Percentiles rank a stretch among this genome's conserved stretches.
Evolutionary conservation across 371 early-diverging fungal genomes (phyloP).

Genomic region (Encephalitozoon hellem): DNA sequence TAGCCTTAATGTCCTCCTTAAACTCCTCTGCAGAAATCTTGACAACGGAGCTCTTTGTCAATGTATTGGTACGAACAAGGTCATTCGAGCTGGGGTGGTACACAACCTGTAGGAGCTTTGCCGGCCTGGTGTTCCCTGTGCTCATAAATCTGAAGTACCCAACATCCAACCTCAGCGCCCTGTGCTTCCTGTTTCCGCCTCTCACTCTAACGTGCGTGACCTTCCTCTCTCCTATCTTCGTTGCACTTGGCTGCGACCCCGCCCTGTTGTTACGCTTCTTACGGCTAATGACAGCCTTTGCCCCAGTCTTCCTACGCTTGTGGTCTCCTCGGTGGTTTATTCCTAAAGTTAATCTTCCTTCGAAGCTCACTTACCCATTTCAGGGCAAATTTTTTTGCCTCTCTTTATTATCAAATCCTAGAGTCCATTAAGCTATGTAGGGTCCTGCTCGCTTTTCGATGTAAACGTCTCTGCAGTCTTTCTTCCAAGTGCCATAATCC

Average conservation of each 20-base stretch:
- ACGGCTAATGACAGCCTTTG: slow-evolving; percentile 86
- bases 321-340: slow-evolving; percentile 64
- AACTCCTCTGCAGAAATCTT: slow-evolving; percentile 96
- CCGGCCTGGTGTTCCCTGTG: slow-evolving; percentile 61
- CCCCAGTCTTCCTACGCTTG: slow-evolving; percentile 91
- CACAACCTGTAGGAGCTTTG: slow-evolving; percentile 85
- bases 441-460: not conserved
- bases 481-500: not conserved
- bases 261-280: slow-evolving; percentile 98
- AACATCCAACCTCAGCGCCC: slow-evolving; percentile 87
- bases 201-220: slow-evolving; percentile 86
- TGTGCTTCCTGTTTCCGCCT: slow-evolving; percentile 95
- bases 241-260: slow-evolving; percentile 91
- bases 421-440: not conserved
- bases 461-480: not conserved
- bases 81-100: slow-evolving; percentile 99
- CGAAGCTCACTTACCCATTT: slow-evolving; percentile 47
- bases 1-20: slow-evolving; percentile 91
- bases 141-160: slow-evolving; percentile 65
- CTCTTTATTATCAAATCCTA: not conserved
- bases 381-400: slow-evolving; percentile 31
- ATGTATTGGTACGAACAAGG: slow-evolving; percentile 97
- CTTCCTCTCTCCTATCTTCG: slow-evolving; percentile 86
- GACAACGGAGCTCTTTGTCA: slow-evolving; percentile 93
- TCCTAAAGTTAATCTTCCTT: slow-evolving; percentile 36